These are phyloP conservation scores for Wickerhamiella domercqiae DNA, from an alignment of 805 yeast genomes.

Conservation along the genomic window DNA sequence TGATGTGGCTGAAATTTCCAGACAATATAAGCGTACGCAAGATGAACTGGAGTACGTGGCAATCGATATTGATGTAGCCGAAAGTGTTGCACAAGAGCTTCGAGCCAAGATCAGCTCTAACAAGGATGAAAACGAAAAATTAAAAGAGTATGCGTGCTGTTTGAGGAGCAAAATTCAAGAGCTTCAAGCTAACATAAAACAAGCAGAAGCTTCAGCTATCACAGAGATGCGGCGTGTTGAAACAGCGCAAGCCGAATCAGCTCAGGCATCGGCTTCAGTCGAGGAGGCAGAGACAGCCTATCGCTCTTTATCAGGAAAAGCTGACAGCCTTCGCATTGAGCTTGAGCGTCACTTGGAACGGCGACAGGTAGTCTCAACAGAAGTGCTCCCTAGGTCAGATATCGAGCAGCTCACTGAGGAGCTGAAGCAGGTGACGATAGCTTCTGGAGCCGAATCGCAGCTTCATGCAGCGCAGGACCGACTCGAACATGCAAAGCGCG, in stretches of 20 bases:
- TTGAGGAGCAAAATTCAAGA: conserved; percentile 1
- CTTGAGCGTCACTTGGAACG: background rate
- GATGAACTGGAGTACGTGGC: background rate
- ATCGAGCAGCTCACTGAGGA: background rate
- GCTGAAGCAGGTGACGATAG: background rate
- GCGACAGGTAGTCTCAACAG: background rate
- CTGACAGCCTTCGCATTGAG: background rate
- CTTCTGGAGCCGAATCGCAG: background rate
- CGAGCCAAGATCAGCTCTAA: background rate
- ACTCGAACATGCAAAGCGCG: background rate
- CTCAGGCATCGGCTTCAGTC: background rate
- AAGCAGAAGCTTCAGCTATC: background rate
- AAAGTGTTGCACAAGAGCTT: background rate
- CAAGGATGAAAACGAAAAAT: background rate
- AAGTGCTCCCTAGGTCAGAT: background rate
- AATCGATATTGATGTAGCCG: background rate
- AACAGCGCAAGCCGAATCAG: background rate
- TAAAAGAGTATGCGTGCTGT: background rate
- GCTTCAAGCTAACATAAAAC: background rate
- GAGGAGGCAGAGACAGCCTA: background rate
- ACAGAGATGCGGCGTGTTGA: background rate
- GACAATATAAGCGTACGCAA: background rate
- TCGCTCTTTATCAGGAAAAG: background rate
- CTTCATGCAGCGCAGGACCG: background rate
- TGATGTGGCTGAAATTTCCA: no score